Conservation (phyloP, 768 basidiomycete species). For the Amanita rimosa region DNA sequence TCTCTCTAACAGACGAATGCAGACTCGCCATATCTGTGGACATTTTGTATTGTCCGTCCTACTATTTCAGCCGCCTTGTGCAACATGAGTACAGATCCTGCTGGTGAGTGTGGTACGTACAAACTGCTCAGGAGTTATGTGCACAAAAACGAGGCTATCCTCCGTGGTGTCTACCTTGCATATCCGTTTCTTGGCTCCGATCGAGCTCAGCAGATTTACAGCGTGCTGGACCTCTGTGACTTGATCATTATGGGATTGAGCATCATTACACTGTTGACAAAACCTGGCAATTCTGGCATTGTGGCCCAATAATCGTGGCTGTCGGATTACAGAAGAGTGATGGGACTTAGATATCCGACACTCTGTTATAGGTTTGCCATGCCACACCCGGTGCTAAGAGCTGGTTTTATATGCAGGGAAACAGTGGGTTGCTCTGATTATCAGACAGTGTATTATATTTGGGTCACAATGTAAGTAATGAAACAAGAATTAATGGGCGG, state of each 20-base stretch:
- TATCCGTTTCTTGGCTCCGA: conserved; percentile 45
- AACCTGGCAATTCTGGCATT: conserved; percentile 54
- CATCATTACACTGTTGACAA: not conserved
- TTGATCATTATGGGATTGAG: not conserved
- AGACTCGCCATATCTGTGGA: conserved; percentile 40
- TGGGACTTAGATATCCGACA: too few relatives aligned
- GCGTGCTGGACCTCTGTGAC: conserved; percentile 61
- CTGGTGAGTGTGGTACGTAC: conserved; percentile 28
- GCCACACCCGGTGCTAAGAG: too few relatives aligned
- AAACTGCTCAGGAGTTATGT: conserved; percentile 45
- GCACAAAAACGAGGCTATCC: conserved; percentile 55
- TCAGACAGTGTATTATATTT: too few relatives aligned
- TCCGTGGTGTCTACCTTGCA: conserved; percentile 42
- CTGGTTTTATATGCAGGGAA: too few relatives aligned
- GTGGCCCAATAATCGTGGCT: too few relatives aligned
- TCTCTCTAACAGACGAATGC: not conserved
- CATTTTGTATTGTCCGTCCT: conserved; percentile 34
- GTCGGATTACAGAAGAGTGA: too few relatives aligned
- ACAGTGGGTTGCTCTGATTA: too few relatives aligned
- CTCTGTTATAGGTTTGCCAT: too few relatives aligned
- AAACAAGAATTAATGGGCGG: not conserved
- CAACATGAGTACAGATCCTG: conserved; percentile 3
- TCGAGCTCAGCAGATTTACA: conserved; percentile 36
- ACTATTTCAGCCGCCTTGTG: conserved; percentile 42
- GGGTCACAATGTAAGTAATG: too few relatives aligned